These are phyloP conservation scores for Phytophthora quininea DNA, from an alignment of 352 stramenopile species.

Conservation along the genomic window DNA sequence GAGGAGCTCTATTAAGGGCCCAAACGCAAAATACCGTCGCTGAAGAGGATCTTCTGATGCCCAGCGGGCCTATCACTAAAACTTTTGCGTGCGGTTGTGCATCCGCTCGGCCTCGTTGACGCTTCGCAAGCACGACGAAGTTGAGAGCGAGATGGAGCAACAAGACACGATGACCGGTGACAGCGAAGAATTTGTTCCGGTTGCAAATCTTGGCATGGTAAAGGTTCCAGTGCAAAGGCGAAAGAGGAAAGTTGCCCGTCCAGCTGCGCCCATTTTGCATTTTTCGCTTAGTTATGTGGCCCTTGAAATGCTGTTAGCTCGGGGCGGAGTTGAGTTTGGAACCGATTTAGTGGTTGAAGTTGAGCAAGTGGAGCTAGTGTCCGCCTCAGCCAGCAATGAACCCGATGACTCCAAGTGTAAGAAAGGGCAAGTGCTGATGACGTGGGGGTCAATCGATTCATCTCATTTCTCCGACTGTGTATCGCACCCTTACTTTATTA, in stretches of 20 bases:
- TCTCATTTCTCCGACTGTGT: conserved; percentile 56
- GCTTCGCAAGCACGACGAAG: conserved; percentile 63
- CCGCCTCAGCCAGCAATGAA: conserved; percentile 29
- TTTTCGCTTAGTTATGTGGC: conserved; percentile 59
- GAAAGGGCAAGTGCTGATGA: conserved; percentile 40
- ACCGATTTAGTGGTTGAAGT: conserved; percentile 78
- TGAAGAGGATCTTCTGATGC: conserved; percentile 18
- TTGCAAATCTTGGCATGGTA: conserved; percentile 85
- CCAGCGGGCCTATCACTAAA: conserved; percentile 28
- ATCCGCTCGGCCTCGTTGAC: conserved; percentile 64
- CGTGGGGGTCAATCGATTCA: conserved; percentile 55
- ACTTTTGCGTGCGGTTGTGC: conserved; percentile 62
- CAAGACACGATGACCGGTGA: conserved; percentile 22
- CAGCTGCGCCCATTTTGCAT: conserved; percentile 61
- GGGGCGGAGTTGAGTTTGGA: conserved; percentile 27
- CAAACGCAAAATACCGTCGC: conserved; percentile 16
- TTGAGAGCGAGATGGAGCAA: conserved; percentile 13
- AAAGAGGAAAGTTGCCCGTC: conserved; percentile 57
- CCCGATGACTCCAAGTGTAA: conserved; percentile 36
- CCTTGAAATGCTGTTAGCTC: conserved; percentile 51
- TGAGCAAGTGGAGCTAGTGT: conserved; percentile 61
- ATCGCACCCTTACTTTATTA: conserved; percentile 78
- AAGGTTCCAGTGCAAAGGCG: conserved; percentile 52
- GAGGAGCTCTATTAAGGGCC: conserved; percentile 46
- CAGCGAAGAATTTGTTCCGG: conserved; percentile 64